Base-by-base conservation (phyloP, 2,329 filamentous ascomycete genomes). In the Paecilomyces niveus region DNA sequence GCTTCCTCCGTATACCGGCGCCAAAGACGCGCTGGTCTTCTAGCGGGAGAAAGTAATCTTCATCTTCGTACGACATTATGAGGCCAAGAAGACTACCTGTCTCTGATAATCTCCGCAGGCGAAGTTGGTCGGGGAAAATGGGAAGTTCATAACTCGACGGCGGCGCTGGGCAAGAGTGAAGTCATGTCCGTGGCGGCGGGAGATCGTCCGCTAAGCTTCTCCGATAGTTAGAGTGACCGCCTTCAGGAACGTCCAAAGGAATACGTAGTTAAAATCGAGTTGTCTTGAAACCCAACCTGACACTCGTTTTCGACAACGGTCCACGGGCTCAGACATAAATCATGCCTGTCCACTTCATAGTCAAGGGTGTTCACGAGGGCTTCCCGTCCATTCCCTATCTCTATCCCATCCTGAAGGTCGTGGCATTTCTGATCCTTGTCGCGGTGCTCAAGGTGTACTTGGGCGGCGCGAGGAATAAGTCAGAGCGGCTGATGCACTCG, bases 401-500 rank as follows among this genome's bases (percentile, higher is more conserved):
- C 57, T 79, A 79, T 67, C 75, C 79, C 3, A 69, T 83, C 22
- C 66, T 87, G 58, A 83, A 83, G 64, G 64, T 79, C n/a, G 65
- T 80, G 29, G 80, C 81, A 62, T 81, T 78, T 69, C 64, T 86
- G 39, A 71, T 76, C 15, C 58, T 84, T 8, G 62, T 89, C 26
- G 80, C 78, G 59, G 68, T 82, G 57, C 68, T 88, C 63, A 97
- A 97, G 80, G 80, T 81, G 68, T 96, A 89, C 78, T 89, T 88
- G 68, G 85, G 85, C 63, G 95, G 94, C 64, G 83, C 87, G 11
- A 78, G 75, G 65, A 97, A 94, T 74, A 77, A 75, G 50, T 83
- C 89, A 26, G 92, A 96, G 71, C 84, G 90, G 59, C 82, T 89
- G 57, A 92, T 99, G 86, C 92, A 97, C 74, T 92, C 91, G 54